Conservation (phyloP, 2,329 filamentous ascomycete species). For the Aspergillus ibericus region DNA sequence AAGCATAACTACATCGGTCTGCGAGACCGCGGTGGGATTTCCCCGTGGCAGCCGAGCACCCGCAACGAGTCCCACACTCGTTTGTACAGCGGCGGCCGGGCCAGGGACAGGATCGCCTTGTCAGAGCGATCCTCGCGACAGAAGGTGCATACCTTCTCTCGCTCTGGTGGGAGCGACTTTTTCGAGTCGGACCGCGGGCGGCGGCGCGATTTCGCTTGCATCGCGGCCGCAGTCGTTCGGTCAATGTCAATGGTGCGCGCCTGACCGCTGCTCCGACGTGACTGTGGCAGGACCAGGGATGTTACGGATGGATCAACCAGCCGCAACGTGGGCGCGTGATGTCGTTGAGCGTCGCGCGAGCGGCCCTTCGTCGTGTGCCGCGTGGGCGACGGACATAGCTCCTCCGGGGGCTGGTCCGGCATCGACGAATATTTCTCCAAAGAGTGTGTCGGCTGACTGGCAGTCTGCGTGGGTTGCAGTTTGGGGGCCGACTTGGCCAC, state of each 20-base stretch:
- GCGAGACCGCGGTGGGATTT: conserved; percentile 19
- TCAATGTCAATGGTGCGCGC: conserved; percentile 32
- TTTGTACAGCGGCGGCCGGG: conserved; percentile 24
- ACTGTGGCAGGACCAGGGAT: conserved; percentile 29
- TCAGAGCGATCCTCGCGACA: conserved; percentile 34
- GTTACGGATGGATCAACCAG: conserved; percentile 39
- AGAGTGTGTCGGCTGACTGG: conserved; percentile 16
- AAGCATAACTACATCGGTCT: conserved; percentile 17
- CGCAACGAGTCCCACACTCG: conserved; percentile 28
- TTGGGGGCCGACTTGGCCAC: conserved; percentile 39
- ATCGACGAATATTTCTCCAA: conserved; percentile 33
- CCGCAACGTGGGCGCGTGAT: conserved; percentile 33
- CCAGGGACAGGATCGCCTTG: conserved; percentile 20
- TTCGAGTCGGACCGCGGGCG: conserved; percentile 33
- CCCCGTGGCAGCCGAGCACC: conserved; percentile 26
- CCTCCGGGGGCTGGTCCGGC: conserved; percentile 24
- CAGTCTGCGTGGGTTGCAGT: conserved; percentile 27
- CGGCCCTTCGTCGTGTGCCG: conserved; percentile 21
- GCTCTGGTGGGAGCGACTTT: conserved; percentile 20
- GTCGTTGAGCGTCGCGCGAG: conserved; percentile 27
- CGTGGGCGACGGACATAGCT: conserved; percentile 18
- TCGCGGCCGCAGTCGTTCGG: conserved; percentile 36
- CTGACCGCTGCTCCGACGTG: conserved; percentile 27
- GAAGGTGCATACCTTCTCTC: conserved; percentile 31
- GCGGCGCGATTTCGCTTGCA: conserved; percentile 37